Evolutionary conservation across 805 yeast genomes (phyloP), one percentile per base, ranked within the genome.

Genomic region (Saturnispora hagleri): DNA sequence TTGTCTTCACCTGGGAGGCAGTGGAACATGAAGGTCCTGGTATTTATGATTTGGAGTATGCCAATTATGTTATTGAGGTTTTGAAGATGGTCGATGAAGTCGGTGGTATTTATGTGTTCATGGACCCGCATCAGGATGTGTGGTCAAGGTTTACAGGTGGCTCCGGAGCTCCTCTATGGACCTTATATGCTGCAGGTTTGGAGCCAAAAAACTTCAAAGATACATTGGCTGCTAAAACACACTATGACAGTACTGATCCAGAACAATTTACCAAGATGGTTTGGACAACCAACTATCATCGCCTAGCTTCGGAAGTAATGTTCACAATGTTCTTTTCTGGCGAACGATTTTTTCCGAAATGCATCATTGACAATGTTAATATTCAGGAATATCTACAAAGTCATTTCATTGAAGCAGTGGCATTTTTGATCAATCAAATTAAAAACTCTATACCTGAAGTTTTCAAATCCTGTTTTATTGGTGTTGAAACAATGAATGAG

Each of bases 141-240:
- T 90, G 97, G 97, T 83, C 93, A 1, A 76, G 97, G 46, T 86
- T 75, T 62, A 72, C 81, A 10, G 97, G 97, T 5, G 97, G 97
- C 2, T 81, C 88, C 46, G 97, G 97, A 18, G 96, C 97, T 3
- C 97, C 97, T 1, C 60, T 87, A 61, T 90, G 97, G 97, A 89
- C 97, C 0, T 64, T 89, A 4, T 82, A 86, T 61, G 90, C 93
- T 24, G 95, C 91, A 2, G 97, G 97, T 1, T 69, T 90, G 46
- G 79, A 90, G 51, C 96, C 96, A 0, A 71, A 64, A n/a, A 66
- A 77, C n/a, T 87, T 93, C 60, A 67, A 75, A 1, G 72, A 58
- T 2, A 86, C 93, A 4, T 87, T 85, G 53, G 95, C 96, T 1
- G 91, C 97, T 0, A 65, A 87, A 34, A 63, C 89, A 20, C 96